Base-by-base conservation (phyloP, 345 rosid genomes). In the Hypericum perforatum region DNA sequence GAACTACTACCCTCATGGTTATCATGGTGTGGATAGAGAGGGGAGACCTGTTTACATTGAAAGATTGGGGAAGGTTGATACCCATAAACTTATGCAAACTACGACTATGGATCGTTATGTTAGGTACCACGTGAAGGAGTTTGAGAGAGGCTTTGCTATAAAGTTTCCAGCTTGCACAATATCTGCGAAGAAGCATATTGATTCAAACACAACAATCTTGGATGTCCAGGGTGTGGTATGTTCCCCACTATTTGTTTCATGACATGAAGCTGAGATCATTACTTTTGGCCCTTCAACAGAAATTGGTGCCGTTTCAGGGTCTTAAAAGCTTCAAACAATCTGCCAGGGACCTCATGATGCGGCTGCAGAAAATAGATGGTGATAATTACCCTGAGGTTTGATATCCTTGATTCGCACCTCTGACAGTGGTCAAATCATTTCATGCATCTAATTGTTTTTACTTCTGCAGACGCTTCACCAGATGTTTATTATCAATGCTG, bases 181-280 rank as follows among this genome's bases (percentile, higher is more conserved):
- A 37, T 91, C 95, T 52, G 89, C 89, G 53, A 94, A 89, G 71
- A 88, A 83, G 64, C 95, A 89, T 63, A 94, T 94, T 51, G 97
- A 94, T 74, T 86, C 94, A 54, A 94, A 82, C 80, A 89, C 95
- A 3, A 84, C 99, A 32, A 89, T 94, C 70, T 81, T 94, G 54
- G 99, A 94, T 78, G 99, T 94, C 46, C 99, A 94, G 44, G 99
- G 96, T 52, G 97, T 94, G 89, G 99, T 94, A 75, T 59, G 78
- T 65, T 56, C 6, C 36, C 13, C 32, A 22, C 32, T 22, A 22
- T 22, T 22, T 22, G 1, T 22, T 22, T 22, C 32, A 22, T 22
- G 32, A 22, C 32, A 22, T 22, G 32, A 22, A 22, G 32, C 32
- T 22, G 32, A 22, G 32, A 22, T 22, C 32, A 22, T 22, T 22